Evolutionary conservation across 2,329 filamentous ascomycete species (phyloP).

Genomic region (Curvularia verruculosa): DNA sequence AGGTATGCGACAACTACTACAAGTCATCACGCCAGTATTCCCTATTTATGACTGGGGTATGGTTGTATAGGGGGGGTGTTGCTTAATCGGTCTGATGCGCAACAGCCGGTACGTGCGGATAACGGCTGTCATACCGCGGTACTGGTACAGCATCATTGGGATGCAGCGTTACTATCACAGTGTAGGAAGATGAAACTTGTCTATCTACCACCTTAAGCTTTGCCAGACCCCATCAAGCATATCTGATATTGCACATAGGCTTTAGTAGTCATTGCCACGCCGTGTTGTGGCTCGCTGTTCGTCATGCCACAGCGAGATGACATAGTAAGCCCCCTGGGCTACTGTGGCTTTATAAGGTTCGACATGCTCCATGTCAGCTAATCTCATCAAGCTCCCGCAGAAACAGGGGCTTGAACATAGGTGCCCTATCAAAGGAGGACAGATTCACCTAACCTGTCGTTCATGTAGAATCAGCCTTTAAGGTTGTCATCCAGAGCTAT

Average conservation of each 20-base stretch:
- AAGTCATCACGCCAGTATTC: neutral
- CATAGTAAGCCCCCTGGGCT: neutral
- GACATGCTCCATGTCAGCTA: neutral
- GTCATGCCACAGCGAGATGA: neutral
- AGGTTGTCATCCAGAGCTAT: neutral
- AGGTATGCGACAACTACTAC: neutral
- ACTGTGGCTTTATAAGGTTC: neutral
- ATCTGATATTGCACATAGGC: constrained; percentile 14
- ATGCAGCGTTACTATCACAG: neutral
- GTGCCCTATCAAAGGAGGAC: too few species aligned
- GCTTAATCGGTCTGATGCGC: neutral
- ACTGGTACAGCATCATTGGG: neutral
- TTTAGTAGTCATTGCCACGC: neutral
- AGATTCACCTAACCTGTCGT: neutral
- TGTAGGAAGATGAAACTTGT: constrained; percentile 5
- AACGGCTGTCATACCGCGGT: neutral
- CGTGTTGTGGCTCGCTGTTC: neutral
- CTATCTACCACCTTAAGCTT: constrained; percentile 9
- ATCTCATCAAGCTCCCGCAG: neutral
- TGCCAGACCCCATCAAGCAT: neutral
- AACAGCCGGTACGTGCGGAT: neutral
- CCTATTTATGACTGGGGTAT: neutral
- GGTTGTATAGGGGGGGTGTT: neutral
- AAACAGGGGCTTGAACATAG: neutral
- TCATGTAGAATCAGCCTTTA: neutral